Conservation (phyloP, 2,329 filamentous ascomycete species). For the Bipolaris bicolor region DNA sequence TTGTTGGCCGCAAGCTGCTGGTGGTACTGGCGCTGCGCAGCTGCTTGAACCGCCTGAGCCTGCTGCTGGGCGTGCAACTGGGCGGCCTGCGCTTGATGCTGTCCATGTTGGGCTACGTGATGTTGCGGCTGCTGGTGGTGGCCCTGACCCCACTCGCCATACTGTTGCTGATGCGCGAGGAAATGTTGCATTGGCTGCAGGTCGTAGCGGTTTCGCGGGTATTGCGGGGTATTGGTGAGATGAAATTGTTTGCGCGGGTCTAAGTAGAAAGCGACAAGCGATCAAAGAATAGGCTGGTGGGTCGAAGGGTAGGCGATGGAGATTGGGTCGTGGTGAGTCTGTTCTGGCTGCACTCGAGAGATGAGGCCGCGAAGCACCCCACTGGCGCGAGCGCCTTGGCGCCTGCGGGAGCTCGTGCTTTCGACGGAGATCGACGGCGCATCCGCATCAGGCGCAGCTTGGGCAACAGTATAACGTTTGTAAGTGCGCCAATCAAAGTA, state of each 20-base stretch:
- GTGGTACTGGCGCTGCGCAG: constrained; percentile 64
- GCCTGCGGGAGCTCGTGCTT: constrained; percentile 35
- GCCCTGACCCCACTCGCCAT: constrained; percentile 58
- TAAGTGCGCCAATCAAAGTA: background rate
- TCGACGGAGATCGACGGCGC: constrained; percentile 26
- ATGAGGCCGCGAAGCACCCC: constrained; percentile 34
- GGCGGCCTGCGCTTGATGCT: constrained; percentile 49
- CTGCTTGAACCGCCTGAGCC: constrained; percentile 58
- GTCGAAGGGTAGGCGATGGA: constrained; percentile 17
- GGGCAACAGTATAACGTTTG: constrained; percentile 15
- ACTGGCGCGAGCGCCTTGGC: constrained; percentile 34
- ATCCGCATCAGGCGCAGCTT: constrained; percentile 21
- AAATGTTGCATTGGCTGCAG: constrained; percentile 61
- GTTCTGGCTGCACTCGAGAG: constrained; percentile 31
- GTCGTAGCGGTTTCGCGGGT: constrained; percentile 17
- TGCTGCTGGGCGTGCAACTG: constrained; percentile 54
- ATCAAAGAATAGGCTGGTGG: constrained; percentile 18
- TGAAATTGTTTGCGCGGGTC: constrained; percentile 5
- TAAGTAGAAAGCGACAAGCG: constrained; percentile 15
- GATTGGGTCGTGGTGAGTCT: constrained; percentile 24
- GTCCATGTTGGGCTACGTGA: constrained; percentile 50
- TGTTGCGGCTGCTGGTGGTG: constrained; percentile 51
- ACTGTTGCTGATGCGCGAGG: constrained; percentile 68
- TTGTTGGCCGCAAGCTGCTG: constrained; percentile 73
- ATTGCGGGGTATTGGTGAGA: constrained; percentile 15